phyloP scores from a whole-genome alignment of 2,329 filamentous ascomycete species.

The Pseudogymnoascus sp. region DNA sequence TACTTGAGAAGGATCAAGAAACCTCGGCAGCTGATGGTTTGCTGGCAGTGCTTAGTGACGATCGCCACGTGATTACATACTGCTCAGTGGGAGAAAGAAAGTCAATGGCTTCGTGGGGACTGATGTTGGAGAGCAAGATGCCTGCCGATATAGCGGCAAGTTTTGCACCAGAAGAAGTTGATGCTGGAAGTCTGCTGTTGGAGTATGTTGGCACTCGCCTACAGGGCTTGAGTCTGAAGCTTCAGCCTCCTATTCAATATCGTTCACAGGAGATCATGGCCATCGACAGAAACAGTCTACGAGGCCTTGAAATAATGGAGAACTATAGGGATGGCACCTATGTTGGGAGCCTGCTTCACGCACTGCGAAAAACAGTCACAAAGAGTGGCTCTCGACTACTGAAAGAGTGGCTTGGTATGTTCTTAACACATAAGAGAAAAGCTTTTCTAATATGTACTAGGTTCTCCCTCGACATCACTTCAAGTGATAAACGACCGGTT shows the following conservation, averaged over 20 bases:
- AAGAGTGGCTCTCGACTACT: constrained; percentile 83
- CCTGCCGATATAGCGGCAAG: constrained; percentile 40
- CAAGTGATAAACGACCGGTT: constrained; percentile 69
- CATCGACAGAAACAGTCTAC: constrained; percentile 87
- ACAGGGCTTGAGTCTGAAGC: constrained; percentile 67
- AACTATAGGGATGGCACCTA: constrained; percentile 74
- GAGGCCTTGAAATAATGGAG: constrained; percentile 78
- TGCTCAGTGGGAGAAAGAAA: constrained; percentile 38
- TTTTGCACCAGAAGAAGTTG: constrained; percentile 63
- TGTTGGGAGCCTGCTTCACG: constrained; percentile 80
- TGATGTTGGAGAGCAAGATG: constrained; percentile 70
- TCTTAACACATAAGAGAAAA: neutral
- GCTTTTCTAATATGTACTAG: constrained; percentile 30
- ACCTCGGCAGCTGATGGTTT: constrained; percentile 51
- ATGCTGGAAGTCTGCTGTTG: constrained; percentile 72
- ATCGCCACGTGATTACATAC: constrained; percentile 69
- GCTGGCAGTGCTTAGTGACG: constrained; percentile 62
- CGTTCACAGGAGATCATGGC: constrained; percentile 71
- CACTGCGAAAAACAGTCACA: constrained; percentile 82
- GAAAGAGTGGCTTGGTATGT: constrained; percentile 68
- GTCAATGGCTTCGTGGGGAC: constrained; percentile 51
- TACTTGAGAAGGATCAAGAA: constrained; percentile 61
- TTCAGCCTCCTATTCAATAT: constrained; percentile 73
- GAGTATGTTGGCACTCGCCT: constrained; percentile 76
- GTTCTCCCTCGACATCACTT: constrained; percentile 80